Percentiles rank a stretch among this genome's conserved stretches.
Evolutionary conservation across 352 stramenopile genomes (phyloP).

Genomic region (Phytopythium litorale): DNA sequence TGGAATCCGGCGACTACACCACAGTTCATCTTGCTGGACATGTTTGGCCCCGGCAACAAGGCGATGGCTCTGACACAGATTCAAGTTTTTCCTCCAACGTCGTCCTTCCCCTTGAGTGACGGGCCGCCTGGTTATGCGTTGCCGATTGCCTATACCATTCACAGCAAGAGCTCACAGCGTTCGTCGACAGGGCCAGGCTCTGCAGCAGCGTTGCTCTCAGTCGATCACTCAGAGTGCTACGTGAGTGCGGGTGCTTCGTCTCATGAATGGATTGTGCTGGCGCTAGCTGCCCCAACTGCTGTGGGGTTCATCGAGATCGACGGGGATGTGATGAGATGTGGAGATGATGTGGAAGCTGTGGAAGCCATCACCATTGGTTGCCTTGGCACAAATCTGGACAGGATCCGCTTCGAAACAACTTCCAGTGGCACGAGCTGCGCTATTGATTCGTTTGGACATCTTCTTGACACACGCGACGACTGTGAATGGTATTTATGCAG

Average conservation of each 20-base stretch:
- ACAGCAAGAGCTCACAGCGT: slow-evolving; percentile 61
- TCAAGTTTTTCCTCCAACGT: slow-evolving; percentile 42
- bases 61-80: slow-evolving; percentile 40
- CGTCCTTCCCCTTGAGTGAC: slow-evolving; percentile 14
- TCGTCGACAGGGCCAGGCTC: slow-evolving; percentile 30
- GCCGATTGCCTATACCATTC: slow-evolving; percentile 50
- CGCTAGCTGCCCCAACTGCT: slow-evolving; percentile 29
- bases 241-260: slow-evolving; percentile 23
- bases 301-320: slow-evolving; percentile 58
- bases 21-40: slow-evolving; percentile 43
- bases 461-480: background rate
- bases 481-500: slow-evolving; percentile 32
- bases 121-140: slow-evolving; percentile 11
- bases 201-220: slow-evolving; percentile 23
- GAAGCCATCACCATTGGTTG: slow-evolving; percentile 41
- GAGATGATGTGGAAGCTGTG: slow-evolving; percentile 20
- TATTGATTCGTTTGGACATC: slow-evolving; percentile 19
- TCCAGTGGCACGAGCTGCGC: slow-evolving; percentile 18
- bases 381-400: slow-evolving; percentile 30
- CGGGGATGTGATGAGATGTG: slow-evolving; percentile 34
- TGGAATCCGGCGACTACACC: slow-evolving; percentile 55
- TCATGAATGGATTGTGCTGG: slow-evolving; percentile 70
- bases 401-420: slow-evolving; percentile 17
- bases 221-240: slow-evolving; percentile 35
- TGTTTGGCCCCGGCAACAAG: slow-evolving; percentile 32